A percentile compares a stretch with the other conserved stretches of the same genome.
phyloP scores from a whole-genome alignment of 1,284 basidiomycete genomes.

The Ceratobasidium sp. region DNA sequence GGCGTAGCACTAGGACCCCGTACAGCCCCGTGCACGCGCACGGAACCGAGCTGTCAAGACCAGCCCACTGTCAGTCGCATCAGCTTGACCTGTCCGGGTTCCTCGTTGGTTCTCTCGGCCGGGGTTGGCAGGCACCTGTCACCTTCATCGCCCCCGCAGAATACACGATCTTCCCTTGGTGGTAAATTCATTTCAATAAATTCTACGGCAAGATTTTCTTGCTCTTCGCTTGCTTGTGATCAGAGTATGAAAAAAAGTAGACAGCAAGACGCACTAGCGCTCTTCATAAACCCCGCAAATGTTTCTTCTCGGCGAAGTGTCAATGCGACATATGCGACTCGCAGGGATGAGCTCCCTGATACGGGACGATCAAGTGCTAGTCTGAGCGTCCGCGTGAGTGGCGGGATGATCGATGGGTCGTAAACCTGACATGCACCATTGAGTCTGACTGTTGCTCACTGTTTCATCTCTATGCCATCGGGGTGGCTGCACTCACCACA shows the following conservation, averaged over 20 bases:
- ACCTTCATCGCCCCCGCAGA: conserved; percentile 1
- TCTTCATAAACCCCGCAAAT: conserved; percentile 34
- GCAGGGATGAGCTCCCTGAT: neutral
- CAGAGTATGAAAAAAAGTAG: neutral
- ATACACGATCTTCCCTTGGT: conserved; percentile 13
- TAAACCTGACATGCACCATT: conserved; percentile 73
- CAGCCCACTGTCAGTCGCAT: conserved; percentile 12
- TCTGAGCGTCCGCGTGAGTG: conserved; percentile 61
- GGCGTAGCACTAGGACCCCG: too few species aligned
- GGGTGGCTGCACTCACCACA: conserved; percentile 63
- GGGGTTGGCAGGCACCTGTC: neutral
- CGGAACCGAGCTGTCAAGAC: neutral
- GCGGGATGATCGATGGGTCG: conserved; percentile 66
- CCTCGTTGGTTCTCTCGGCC: neutral
- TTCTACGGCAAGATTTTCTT: conserved; percentile 8
- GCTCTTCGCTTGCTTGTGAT: conserved; percentile 19
- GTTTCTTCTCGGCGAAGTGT: conserved; percentile 40
- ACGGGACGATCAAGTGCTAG: conserved; percentile 46
- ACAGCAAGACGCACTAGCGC: conserved; percentile 26
- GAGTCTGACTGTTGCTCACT: too few species aligned
- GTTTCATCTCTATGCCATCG: too few species aligned
- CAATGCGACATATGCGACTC: conserved; percentile 36
- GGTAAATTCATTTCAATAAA: conserved; percentile 19
- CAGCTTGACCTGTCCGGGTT: neutral
- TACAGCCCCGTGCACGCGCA: too few species aligned